These are phyloP conservation scores for Phanerochaete carnosa DNA, from an alignment of 768 basidiomycete genomes.

Conservation along the genomic window DNA sequence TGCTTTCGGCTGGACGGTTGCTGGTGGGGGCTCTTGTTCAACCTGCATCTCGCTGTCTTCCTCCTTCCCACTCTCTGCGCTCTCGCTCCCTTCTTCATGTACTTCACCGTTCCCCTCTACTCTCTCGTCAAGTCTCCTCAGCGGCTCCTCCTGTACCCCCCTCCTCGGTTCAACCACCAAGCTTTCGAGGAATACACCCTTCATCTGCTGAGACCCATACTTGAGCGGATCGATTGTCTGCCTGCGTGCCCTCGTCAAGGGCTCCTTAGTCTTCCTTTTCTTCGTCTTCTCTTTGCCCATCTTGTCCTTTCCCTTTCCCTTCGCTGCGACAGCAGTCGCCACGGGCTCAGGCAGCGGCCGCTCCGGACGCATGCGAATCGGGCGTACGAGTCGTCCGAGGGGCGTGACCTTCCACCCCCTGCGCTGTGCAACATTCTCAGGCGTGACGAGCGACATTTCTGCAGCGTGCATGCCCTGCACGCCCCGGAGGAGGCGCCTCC, in stretches of 20 bases:
- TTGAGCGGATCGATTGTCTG: conserved; percentile 69
- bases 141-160: neutral
- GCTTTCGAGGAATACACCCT: conserved; percentile 58
- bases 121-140: neutral
- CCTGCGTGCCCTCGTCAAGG: conserved; percentile 54
- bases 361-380: conserved; percentile 67
- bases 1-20: neutral
- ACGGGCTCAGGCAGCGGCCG: conserved; percentile 48
- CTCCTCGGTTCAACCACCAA: neutral
- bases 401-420: conserved; percentile 70
- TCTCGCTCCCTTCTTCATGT: conserved; percentile 1
- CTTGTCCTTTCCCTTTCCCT: conserved; percentile 10
- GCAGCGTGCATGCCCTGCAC: conserved; percentile 42
- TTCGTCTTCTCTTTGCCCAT: conserved; percentile 23
- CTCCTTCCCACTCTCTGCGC: conserved; percentile 6
- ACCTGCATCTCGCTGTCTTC: conserved; percentile 21
- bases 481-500: conserved; percentile 31
- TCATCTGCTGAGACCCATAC: conserved; percentile 69
- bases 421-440: conserved; percentile 47
- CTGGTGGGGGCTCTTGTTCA: neutral
- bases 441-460: conserved; percentile 66
- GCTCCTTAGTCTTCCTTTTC: conserved; percentile 43
- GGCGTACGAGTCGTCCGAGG: conserved; percentile 60
- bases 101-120: conserved; percentile 15
- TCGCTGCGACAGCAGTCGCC: neutral